A percentile compares a stretch with the other conserved stretches of the same genome.
phyloP scores from a whole-genome alignment of 2,329 filamentous ascomycete species.

The Xenoacremonium recifei region DNA sequence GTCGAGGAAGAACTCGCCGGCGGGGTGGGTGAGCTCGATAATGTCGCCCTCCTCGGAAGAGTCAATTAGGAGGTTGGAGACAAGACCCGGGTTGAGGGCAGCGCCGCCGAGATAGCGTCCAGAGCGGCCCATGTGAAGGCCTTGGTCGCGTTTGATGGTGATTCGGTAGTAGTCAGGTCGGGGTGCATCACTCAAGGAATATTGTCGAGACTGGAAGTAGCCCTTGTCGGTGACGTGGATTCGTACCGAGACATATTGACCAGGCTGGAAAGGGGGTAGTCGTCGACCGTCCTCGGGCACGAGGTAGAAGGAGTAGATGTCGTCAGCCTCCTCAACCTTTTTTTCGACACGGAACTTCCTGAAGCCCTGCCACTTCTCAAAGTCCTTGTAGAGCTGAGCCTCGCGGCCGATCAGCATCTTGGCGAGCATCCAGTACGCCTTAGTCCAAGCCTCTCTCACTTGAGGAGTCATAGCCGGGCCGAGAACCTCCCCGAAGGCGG shows the following conservation, averaged over 20 bases:
- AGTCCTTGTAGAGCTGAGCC: slow-evolving; percentile 58
- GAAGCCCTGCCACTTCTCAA: slow-evolving; percentile 65
- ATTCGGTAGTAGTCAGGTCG: slow-evolving; percentile 64
- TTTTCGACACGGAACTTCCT: slow-evolving; percentile 63
- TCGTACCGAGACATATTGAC: slow-evolving; percentile 69
- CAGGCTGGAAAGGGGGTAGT: slow-evolving; percentile 65
- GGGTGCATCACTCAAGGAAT: slow-evolving; percentile 68
- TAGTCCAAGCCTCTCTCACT: slow-evolving; percentile 65
- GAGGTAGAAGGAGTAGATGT: slow-evolving; percentile 71
- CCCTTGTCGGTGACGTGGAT: slow-evolving; percentile 55
- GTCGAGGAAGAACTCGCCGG: slow-evolving; percentile 59
- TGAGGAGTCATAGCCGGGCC: slow-evolving; percentile 63
- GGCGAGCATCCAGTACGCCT: slow-evolving; percentile 72
- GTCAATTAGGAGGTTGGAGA: slow-evolving; percentile 70
- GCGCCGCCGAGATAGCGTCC: slow-evolving; percentile 23
- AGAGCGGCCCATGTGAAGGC: slow-evolving; percentile 38
- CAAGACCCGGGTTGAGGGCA: slow-evolving; percentile 56
- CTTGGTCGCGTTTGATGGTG: slow-evolving; percentile 66
- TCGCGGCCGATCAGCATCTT: slow-evolving; percentile 70
- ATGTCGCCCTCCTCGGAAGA: slow-evolving; percentile 58
- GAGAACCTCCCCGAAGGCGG: slow-evolving; percentile 65
- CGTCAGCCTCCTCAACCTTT: slow-evolving; percentile 64
- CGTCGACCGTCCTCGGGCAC: slow-evolving; percentile 58
- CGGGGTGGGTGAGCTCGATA: slow-evolving; percentile 65
- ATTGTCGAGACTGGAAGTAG: slow-evolving; percentile 67